phyloP scores from a whole-genome alignment of 2,329 filamentous ascomycete genomes.

The Beauveria pseudobassiana region DNA sequence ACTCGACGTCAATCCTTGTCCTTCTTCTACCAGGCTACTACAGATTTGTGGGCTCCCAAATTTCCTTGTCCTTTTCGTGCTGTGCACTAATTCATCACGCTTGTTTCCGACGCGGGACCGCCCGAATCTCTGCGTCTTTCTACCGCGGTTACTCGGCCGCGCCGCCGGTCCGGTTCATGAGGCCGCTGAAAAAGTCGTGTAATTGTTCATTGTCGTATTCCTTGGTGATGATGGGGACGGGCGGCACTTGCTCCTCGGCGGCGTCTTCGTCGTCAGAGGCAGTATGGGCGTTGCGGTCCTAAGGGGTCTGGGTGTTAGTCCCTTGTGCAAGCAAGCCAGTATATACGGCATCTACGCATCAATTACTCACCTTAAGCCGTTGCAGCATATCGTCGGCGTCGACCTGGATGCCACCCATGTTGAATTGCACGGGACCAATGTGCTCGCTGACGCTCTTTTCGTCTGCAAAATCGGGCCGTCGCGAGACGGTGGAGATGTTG shows the following conservation, averaged over 20 bases:
- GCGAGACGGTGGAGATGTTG: slow-evolving; percentile 16
- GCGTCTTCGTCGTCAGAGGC: slow-evolving; percentile 36
- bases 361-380: slow-evolving; percentile 63
- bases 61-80: slow-evolving; percentile 11
- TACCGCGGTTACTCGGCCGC: slow-evolving; percentile 18
- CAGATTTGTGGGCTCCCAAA: neutral
- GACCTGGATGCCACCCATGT: slow-evolving; percentile 91
- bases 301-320: slow-evolving; percentile 4
- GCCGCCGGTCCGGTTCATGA: slow-evolving; percentile 47
- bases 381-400: slow-evolving; percentile 92
- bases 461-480: slow-evolving; percentile 27
- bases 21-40: neutral
- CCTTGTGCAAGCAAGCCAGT: too few relatives aligned
- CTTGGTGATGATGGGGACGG: slow-evolving; percentile 31
- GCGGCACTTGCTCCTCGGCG: slow-evolving; percentile 28
- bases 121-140: too few relatives aligned
- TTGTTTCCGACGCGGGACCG: neutral
- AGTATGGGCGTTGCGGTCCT: slow-evolving; percentile 52
- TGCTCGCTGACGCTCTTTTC: slow-evolving; percentile 60
- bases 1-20: neutral
- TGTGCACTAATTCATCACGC: neutral
- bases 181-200: slow-evolving; percentile 50
- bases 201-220: slow-evolving; percentile 47
- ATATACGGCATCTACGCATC: neutral
- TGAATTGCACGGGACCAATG: slow-evolving; percentile 93